Percentiles rank a stretch among this genome's conserved stretches.
Conservation (phyloP, 805 yeast species). For the Yamadazyma insecticola region DNA sequence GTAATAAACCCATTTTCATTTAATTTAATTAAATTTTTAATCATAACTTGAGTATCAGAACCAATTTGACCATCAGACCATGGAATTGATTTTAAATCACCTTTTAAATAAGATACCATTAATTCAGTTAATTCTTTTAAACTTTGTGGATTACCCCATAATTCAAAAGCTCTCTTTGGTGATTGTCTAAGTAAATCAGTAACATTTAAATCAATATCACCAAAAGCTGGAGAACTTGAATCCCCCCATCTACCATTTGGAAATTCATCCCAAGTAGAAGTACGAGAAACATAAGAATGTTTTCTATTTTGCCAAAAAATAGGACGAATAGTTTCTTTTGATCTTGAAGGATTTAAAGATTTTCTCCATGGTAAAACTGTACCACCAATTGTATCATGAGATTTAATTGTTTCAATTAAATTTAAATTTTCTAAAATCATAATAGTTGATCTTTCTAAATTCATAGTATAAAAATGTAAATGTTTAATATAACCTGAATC, state of each 20-base stretch:
- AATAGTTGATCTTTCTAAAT: slow-evolving; percentile 83
- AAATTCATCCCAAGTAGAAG: slow-evolving; percentile 95
- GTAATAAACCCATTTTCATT: slow-evolving; percentile 71
- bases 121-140: slow-evolving; percentile 57
- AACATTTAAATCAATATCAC: slow-evolving; percentile 80
- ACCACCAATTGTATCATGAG: slow-evolving; percentile 36
- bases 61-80: slow-evolving; percentile 94
- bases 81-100: slow-evolving; percentile 72
- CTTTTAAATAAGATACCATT: slow-evolving; percentile 65
- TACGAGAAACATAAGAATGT: slow-evolving; percentile 81
- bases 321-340: slow-evolving; percentile 82
- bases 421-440: slow-evolving; percentile 79
- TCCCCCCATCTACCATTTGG: slow-evolving; percentile 99
- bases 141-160: slow-evolving; percentile 82
- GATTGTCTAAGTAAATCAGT: slow-evolving; percentile 79
- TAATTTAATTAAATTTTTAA: slow-evolving; percentile 53
- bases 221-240: slow-evolving; percentile 95
- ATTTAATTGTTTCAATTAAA: slow-evolving; percentile 43
- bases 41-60: slow-evolving; percentile 64
- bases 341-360: slow-evolving; percentile 75
- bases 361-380: slow-evolving; percentile 80
- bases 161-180: slow-evolving; percentile 68
- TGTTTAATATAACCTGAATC: slow-evolving; percentile 75
- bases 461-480: slow-evolving; percentile 96
- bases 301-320: slow-evolving; percentile 96